Evolutionary conservation across 345 rosid species (phyloP), one percentile per base, ranked within the genome.

Genomic region (Noccaea caerulescens): DNA sequence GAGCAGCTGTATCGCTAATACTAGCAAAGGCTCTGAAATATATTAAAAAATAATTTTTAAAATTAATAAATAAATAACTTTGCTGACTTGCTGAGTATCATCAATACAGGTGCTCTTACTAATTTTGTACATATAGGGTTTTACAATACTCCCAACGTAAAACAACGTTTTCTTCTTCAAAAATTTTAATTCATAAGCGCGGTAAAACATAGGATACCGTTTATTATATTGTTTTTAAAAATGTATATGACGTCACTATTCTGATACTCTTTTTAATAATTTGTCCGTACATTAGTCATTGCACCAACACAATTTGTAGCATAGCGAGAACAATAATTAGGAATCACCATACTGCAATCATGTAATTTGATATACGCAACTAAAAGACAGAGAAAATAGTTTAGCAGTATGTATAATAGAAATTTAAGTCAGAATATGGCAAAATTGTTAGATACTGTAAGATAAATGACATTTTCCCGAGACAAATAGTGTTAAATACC

Each of bases 81-180:
- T n/a, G n/a, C n/a, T n/a, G n/a, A n/a, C n/a, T n/a, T n/a, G n/a
- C n/a, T n/a, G n/a, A n/a, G n/a, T n/a, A n/a, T n/a, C n/a, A n/a
- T n/a, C n/a, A n/a, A n/a, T n/a, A n/a, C n/a, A n/a, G n/a, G n/a
- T n/a, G 64, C 56, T 72, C 12, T 60, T 58, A 18, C 60, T 58
- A 14, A 33, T 8, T 58, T 32, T 71, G 68, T 10, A 60, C 12
- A 52, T 1, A 0, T 23, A 38, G 32, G 44, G 45, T 18, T 61
- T 11, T 32, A 34, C 76, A 72, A 69, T 8, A 23, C 34, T 62
- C 63, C 69, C 69, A 53, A 63, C 7, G 76, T 53, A 62, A 63
- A 53, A 18, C 42, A 71, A 18, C 42, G 62, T 62, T 42, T 53
- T 13, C 20, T 71, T 61, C 54, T 11, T 14, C 0, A 12, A 33